Evolutionary conservation across 2,329 filamentous ascomycete genomes (phyloP), one percentile per base, ranked within the genome.

Genomic region (Fonsecaea multimorphosa): DNA sequence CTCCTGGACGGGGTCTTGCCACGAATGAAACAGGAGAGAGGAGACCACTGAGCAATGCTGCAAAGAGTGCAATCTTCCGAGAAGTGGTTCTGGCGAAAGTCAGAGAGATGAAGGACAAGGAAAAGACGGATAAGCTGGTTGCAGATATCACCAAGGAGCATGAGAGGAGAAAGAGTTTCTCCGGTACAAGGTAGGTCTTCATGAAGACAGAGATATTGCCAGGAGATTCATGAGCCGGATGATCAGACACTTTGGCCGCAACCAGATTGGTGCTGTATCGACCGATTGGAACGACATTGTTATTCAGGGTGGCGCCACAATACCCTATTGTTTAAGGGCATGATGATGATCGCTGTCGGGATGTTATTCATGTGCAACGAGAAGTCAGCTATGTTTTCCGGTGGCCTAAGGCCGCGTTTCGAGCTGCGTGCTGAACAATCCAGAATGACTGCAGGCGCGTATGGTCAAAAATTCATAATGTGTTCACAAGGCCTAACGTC

Each of bases 11-110:
- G n/a, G 72, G 72, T 61, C 72, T 78, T 67, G 70, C 71, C 52
- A 75, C 74, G 53, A 72, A 72, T 66, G 73, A 77, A 46, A 71
- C 68, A 12, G 70, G 76, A 36, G 66, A 75, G 14, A 83, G 79
- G 71, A 76, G 81, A 52, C 84, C 84, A 70, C 75, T 89, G 68
- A 84, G 84, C 73, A 85, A 83, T 68, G 77, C 86, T 69, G 87
- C 87, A 36, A 87, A 86, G 72, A 84, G 84, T 55, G 85, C 92
- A 68, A 96, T 98, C 73, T 97, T 98, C 87, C 87, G 91, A 73
- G 94, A 97, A 78, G 91, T 98, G 12, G 94, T 97, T 14, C 83
- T 97, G 64, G 94, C 93, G 70, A 98, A 97, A 82, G 92, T 97
- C 53, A 87, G 90, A 66, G 93, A 97, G 79, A 91, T 92, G 86